Evolutionary conservation across 2,329 filamentous ascomycete genomes (phyloP).

Genomic region (Pestalotiopsis sp.): DNA sequence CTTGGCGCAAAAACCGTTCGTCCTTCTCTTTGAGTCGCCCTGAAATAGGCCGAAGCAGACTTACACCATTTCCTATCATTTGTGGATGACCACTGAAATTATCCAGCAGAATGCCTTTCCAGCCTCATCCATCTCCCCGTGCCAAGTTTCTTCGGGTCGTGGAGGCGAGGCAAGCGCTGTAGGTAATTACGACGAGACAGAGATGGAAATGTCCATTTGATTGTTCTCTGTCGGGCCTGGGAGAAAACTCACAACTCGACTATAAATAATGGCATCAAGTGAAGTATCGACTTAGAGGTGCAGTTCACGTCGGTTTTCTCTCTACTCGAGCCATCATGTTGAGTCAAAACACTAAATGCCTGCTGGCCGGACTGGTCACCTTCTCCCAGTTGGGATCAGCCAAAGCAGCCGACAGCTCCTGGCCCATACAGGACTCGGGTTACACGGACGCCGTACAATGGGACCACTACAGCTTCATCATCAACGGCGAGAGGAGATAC

Average conservation of each 20-base stretch:
- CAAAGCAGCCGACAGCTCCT: background rate
- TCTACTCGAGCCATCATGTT: background rate
- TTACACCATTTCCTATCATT: background rate
- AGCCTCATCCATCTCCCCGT: background rate
- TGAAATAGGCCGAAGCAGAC: background rate
- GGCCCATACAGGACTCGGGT: background rate
- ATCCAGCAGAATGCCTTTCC: background rate
- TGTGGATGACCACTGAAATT: background rate
- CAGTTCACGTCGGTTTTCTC: background rate
- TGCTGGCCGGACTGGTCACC: background rate
- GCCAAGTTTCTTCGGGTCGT: background rate
- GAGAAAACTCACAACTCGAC: background rate
- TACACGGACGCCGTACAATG: slow-evolving; percentile 56
- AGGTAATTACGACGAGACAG: background rate
- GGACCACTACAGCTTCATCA: slow-evolving; percentile 72
- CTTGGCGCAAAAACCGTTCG: background rate
- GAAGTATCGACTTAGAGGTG: background rate
- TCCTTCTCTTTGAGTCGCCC: background rate
- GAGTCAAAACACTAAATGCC: background rate
- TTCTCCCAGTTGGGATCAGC: background rate
- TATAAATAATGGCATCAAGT: background rate
- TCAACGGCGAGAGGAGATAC: slow-evolving; percentile 70
- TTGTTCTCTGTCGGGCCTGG: too few species aligned
- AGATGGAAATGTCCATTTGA: too few species aligned
- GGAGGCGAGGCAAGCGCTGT: background rate